A percentile compares a stretch with the other conserved stretches of the same genome.
These are phyloP conservation scores for Globisporangium middletonii DNA, from an alignment of 352 stramenopile genomes.

Conservation along the genomic window DNA sequence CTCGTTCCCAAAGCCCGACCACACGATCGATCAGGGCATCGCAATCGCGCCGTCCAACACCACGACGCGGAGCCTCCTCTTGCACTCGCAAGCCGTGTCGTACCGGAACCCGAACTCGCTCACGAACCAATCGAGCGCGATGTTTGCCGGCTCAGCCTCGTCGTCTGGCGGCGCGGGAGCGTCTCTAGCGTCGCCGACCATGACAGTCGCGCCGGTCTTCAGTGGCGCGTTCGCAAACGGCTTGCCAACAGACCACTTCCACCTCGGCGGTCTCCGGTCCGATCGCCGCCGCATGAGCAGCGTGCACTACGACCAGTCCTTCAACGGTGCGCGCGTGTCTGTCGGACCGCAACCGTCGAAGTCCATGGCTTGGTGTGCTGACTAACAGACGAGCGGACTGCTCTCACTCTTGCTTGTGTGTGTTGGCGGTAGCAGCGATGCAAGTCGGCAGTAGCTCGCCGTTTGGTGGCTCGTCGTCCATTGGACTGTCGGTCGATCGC, in stretches of 20 bases:
- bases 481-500: background rate
- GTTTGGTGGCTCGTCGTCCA: too few species aligned
- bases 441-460: background rate
- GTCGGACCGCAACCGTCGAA: background rate
- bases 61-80: slow-evolving; percentile 35
- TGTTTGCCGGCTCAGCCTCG: slow-evolving; percentile 6
- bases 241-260: slow-evolving; percentile 22
- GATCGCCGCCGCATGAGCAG: slow-evolving; percentile 41
- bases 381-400: background rate
- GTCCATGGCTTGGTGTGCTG: background rate
- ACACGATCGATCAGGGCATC: slow-evolving; percentile 34
- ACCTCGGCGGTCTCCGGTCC: slow-evolving; percentile 30
- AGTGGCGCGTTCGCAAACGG: slow-evolving; percentile 17
- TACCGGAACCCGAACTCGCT: slow-evolving; percentile 12
- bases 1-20: slow-evolving; percentile 33
- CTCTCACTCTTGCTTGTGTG: background rate
- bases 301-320: slow-evolving; percentile 49
- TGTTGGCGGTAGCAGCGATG: background rate
- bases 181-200: slow-evolving; percentile 21
- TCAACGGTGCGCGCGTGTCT: slow-evolving; percentile 21
- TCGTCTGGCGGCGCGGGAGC: slow-evolving; percentile 8
- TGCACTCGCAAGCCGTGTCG: slow-evolving; percentile 11
- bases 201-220: slow-evolving; percentile 48
- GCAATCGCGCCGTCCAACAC: slow-evolving; percentile 39
- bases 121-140: slow-evolving; percentile 23